Evolutionary conservation across 306 rosid species (phyloP).

Genomic region (Canavalia ensiformis): DNA sequence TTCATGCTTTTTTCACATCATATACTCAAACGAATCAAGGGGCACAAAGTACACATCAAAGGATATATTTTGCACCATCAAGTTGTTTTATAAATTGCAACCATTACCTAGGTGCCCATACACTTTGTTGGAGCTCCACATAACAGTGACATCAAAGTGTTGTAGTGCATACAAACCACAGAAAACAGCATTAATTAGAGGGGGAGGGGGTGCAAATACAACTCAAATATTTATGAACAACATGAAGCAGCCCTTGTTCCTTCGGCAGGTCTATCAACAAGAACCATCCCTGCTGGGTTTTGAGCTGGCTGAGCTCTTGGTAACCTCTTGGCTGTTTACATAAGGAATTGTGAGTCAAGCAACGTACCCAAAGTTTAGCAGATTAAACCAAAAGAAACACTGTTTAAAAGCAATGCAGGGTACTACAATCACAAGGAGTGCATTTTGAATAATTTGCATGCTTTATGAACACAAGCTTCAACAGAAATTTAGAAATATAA

Average conservation of each 20-base stretch:
- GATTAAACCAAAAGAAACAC: slow-evolving; percentile 15
- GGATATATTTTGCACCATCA: slow-evolving; percentile 47
- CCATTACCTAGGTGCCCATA: not conserved
- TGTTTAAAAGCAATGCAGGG: slow-evolving; percentile 6
- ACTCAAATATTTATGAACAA: slow-evolving; percentile 55
- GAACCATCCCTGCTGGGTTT: slow-evolving; percentile 74
- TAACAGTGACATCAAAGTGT: slow-evolving; percentile 47
- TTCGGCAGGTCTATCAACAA: slow-evolving; percentile 67
- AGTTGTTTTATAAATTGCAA: slow-evolving; percentile 47
- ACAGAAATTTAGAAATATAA: slow-evolving; percentile 16
- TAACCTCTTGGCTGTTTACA: slow-evolving; percentile 68
- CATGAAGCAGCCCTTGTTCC: slow-evolving; percentile 67
- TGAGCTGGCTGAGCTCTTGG: slow-evolving; percentile 74
- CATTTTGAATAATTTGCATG: slow-evolving; percentile 6
- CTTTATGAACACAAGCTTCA: slow-evolving; percentile 9
- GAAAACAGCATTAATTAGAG: slow-evolving; percentile 45
- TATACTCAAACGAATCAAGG: slow-evolving; percentile 38
- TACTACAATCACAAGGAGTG: not conserved
- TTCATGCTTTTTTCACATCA: not conserved
- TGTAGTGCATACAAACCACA: slow-evolving; percentile 49
- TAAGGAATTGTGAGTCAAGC: slow-evolving; percentile 42
- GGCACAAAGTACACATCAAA: slow-evolving; percentile 18
- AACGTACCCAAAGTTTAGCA: slow-evolving; percentile 27
- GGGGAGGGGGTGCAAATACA: slow-evolving; percentile 21
- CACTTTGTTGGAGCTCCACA: slow-evolving; percentile 40